Conservation (phyloP, 306 rosid genomes). For the Rosa lucieae region DNA sequence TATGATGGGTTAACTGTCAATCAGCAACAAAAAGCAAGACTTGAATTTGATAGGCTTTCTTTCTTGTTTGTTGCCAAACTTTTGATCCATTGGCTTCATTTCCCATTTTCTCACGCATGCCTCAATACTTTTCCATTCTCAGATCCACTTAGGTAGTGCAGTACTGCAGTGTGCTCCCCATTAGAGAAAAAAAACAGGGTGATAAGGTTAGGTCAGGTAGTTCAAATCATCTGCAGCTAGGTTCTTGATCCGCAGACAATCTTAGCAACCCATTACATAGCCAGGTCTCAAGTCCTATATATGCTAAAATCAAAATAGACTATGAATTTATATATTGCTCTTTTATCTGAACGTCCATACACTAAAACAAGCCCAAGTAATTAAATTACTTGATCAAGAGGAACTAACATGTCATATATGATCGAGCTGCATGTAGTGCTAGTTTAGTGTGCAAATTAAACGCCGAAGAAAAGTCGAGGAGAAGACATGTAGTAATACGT, state of each 20-base stretch:
- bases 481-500: too few relatives aligned
- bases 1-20: conserved; percentile 1
- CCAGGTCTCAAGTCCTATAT: too few relatives aligned
- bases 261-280: neutral
- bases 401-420: too few relatives aligned
- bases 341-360: too few relatives aligned
- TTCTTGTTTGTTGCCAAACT: neutral
- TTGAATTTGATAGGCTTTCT: neutral
- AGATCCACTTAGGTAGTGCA: neutral
- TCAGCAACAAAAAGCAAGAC: neutral
- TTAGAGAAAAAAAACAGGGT: neutral
- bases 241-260: neutral
- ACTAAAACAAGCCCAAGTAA: too few relatives aligned
- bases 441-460: too few relatives aligned
- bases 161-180: neutral
- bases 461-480: too few relatives aligned
- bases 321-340: too few relatives aligned
- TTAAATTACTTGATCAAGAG: too few relatives aligned
- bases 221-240: neutral
- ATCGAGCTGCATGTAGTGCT: too few relatives aligned
- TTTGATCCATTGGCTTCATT: neutral
- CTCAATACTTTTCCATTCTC: neutral
- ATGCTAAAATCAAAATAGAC: too few relatives aligned
- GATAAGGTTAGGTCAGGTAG: neutral
- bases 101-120: neutral